Percentiles rank a stretch among this genome's conserved stretches.
Evolutionary conservation across 371 early-diverging fungal species (phyloP).

Genomic region (Sporodiniella umbellata): DNA sequence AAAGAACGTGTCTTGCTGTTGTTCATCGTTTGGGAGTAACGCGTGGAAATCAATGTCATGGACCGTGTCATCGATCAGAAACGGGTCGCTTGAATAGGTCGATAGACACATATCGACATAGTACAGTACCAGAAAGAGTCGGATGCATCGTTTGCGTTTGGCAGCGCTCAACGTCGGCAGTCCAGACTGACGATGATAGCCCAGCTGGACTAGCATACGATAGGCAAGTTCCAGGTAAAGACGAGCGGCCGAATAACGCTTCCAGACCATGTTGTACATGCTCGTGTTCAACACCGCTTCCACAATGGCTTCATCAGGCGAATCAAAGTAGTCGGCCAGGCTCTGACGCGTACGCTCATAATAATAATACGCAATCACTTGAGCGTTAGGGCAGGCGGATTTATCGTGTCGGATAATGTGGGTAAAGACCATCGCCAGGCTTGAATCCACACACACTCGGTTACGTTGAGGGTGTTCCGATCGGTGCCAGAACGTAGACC

Average conservation of each 20-base stretch:
- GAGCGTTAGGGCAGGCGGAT: slow-evolving; percentile 21
- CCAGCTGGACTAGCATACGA: slow-evolving; percentile 38
- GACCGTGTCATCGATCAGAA: slow-evolving; percentile 16
- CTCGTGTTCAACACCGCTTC: slow-evolving; percentile 28
- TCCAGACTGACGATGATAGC: slow-evolving; percentile 23
- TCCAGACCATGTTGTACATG: slow-evolving; percentile 28
- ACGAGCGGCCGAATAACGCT: slow-evolving; percentile 28
- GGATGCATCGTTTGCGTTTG: slow-evolving; percentile 19
- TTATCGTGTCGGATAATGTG: slow-evolving; percentile 35
- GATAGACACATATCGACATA: slow-evolving; percentile 22
- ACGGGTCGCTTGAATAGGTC: slow-evolving; percentile 15
- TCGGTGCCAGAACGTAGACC: slow-evolving; percentile 31
- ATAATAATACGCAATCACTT: slow-evolving; percentile 28
- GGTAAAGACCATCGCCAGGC: slow-evolving; percentile 29
- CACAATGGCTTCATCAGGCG: slow-evolving; percentile 24
- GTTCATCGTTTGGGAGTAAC: slow-evolving; percentile 27
- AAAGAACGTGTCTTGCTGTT: slow-evolving; percentile 41
- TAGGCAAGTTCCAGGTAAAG: slow-evolving; percentile 30
- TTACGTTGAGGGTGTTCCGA: slow-evolving; percentile 25
- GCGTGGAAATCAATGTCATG: slow-evolving; percentile 31
- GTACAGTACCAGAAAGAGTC: slow-evolving; percentile 23
- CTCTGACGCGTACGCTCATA: slow-evolving; percentile 30
- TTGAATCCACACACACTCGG: slow-evolving; percentile 31
- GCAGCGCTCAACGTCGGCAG: slow-evolving; percentile 8
- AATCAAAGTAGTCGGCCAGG: slow-evolving; percentile 33